These are phyloP conservation scores for Pharus latifolius DNA, from an alignment of 176 grass and related monocot species.

Conservation along the genomic window DNA sequence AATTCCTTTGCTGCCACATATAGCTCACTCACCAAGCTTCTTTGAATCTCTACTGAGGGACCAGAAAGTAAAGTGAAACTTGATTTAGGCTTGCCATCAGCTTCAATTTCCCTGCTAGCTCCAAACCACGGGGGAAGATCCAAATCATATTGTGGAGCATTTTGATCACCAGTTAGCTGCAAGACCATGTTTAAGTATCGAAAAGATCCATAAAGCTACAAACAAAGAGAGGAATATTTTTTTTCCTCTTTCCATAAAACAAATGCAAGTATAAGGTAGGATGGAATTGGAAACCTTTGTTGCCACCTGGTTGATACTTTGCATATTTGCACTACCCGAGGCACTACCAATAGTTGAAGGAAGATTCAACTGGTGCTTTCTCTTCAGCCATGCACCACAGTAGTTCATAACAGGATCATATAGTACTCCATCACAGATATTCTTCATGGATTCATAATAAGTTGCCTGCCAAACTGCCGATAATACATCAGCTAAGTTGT, in stretches of 20 bases:
- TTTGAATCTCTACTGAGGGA: not conserved
- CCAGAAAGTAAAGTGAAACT: not conserved
- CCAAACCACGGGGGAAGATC: not conserved
- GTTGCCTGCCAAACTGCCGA: slow-evolving; percentile 37
- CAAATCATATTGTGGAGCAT: not conserved
- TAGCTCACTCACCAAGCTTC: not conserved
- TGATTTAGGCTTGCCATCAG: not conserved
- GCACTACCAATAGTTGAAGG: slow-evolving; percentile 2
- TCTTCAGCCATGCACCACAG: slow-evolving; percentile 57
- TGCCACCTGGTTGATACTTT: slow-evolving; percentile 17
- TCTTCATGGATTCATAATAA: slow-evolving; percentile 76
- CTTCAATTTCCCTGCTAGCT: not conserved
- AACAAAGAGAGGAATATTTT: no score
- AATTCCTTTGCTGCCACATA: not conserved
- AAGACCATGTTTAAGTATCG: not conserved
- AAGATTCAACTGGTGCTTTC: slow-evolving; percentile 22
- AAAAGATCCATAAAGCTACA: not conserved
- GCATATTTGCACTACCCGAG: slow-evolving; percentile 15
- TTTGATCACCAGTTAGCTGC: not conserved
- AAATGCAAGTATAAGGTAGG: not conserved
- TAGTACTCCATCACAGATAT: slow-evolving; percentile 57
- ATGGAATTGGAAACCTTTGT: slow-evolving; percentile 34
- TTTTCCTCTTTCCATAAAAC: not conserved
- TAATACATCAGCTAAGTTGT: slow-evolving; percentile 41
- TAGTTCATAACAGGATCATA: slow-evolving; percentile 54